Evolutionary conservation across 257 asterid species (phyloP).

Genomic region (Cynanchum wilfordii): DNA sequence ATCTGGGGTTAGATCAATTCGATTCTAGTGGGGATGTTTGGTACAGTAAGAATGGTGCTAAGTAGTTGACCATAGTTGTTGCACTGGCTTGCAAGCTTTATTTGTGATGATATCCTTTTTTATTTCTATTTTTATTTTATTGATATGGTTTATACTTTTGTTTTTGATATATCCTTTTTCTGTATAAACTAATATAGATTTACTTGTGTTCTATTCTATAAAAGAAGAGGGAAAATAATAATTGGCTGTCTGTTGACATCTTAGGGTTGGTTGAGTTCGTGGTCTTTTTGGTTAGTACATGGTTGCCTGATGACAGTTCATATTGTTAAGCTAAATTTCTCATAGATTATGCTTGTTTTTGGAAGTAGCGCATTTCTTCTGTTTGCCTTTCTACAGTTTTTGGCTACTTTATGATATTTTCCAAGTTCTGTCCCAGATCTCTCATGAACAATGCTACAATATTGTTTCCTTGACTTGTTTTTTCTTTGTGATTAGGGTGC

Average conservation of each 20-base stretch:
- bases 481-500: slow-evolving; percentile 62
- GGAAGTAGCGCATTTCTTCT: not conserved
- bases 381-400: not conserved
- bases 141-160: not conserved
- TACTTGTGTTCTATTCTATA: not conserved
- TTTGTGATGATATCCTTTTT: not conserved
- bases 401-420: not conserved
- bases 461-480: slow-evolving; percentile 15
- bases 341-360: not conserved
- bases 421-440: not conserved
- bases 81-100: too few relatives aligned
- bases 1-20: too few relatives aligned
- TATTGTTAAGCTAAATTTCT: not conserved
- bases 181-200: not conserved
- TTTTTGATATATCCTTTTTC: not conserved
- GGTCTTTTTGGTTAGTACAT: not conserved
- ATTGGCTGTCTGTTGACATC: not conserved
- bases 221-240: not conserved
- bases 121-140: not conserved
- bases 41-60: too few relatives aligned
- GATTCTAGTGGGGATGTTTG: too few relatives aligned
- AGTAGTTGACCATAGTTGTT: too few relatives aligned
- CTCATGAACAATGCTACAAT: not conserved
- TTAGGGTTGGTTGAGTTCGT: not conserved
- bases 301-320: not conserved